Evolutionary conservation across 805 yeast genomes (phyloP).

Genomic region (Ogataea parapolymorpha): DNA sequence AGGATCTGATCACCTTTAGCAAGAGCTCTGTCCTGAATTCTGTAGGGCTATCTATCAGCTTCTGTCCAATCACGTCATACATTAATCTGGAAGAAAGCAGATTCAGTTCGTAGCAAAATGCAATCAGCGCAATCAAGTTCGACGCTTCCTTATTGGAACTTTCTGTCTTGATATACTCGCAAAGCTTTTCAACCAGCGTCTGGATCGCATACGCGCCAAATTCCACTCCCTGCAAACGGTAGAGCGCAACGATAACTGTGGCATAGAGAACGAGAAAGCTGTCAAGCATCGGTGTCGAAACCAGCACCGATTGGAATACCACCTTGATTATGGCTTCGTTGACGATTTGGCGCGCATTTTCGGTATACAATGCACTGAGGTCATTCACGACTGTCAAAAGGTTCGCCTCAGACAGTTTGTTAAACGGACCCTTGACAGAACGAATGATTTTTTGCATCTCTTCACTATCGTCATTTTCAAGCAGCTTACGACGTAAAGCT

Average conservation of each 20-base stretch:
- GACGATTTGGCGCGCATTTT: conserved; percentile 75
- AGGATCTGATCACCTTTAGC: conserved; percentile 63
- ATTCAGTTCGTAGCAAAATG: conserved; percentile 75
- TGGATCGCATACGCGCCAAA: conserved; percentile 88
- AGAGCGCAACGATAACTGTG: conserved; percentile 69
- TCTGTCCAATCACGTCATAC: conserved; percentile 65
- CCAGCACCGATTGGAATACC: conserved; percentile 59
- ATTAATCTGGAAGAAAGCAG: conserved; percentile 68
- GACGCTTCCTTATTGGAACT: conserved; percentile 31
- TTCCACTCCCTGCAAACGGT: conserved; percentile 77
- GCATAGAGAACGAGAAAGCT: conserved; percentile 78
- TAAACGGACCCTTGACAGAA: conserved; percentile 76
- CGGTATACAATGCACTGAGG: conserved; percentile 57
- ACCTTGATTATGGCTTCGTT: conserved; percentile 64
- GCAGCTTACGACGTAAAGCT: conserved; percentile 60
- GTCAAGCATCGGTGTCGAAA: conserved; percentile 68
- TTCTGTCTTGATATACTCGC: conserved; percentile 35
- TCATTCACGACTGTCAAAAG: conserved; percentile 66
- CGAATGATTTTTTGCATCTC: conserved; percentile 50
- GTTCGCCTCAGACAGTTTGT: conserved; percentile 87
- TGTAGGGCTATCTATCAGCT: conserved; percentile 39
- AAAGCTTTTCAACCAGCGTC: conserved; percentile 68
- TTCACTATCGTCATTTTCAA: conserved; percentile 38
- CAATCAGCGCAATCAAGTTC: conserved; percentile 70
- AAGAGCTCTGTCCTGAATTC: conserved; percentile 78